phyloP scores from a whole-genome alignment of 352 stramenopile species.

The Phytophthora capsici region DNA sequence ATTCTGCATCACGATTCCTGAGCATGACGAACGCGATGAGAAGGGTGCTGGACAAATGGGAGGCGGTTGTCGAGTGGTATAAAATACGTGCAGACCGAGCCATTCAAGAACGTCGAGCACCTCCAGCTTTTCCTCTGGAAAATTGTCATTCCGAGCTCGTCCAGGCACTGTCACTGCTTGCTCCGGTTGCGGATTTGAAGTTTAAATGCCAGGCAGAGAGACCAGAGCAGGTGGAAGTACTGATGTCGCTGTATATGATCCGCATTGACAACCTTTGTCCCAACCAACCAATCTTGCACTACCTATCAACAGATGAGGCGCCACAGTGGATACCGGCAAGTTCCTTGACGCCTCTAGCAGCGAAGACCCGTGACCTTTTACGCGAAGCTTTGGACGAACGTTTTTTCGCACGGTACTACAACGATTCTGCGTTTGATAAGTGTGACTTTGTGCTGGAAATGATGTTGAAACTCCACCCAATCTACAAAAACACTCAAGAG shows the following conservation, averaged over 20 bases:
- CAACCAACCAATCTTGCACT: constrained; percentile 16
- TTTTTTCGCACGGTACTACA: constrained; percentile 18
- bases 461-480: constrained; percentile 14
- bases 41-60: constrained; percentile 11
- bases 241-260: background rate
- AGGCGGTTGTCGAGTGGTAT: constrained; percentile 10
- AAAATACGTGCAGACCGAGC: constrained; percentile 5
- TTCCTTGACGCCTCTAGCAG: constrained; percentile 5
- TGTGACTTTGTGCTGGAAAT: constrained; percentile 19
- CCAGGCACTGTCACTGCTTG: constrained; percentile 5
- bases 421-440: constrained; percentile 2
- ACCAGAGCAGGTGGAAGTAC: background rate
- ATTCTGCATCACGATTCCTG: constrained; percentile 20
- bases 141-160: constrained; percentile 4
- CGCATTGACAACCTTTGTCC: background rate
- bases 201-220: background rate
- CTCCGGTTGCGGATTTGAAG: constrained; percentile 1
- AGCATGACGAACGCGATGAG: constrained; percentile 16
- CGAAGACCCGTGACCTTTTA: constrained; percentile 10
- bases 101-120: background rate
- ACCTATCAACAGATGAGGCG: constrained; percentile 18
- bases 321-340: constrained; percentile 17
- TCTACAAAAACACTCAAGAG: constrained; percentile 14
- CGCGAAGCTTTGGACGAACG: constrained; percentile 11
- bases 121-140: constrained; percentile 1